Percentiles rank a stretch among this genome's conserved stretches.
phyloP scores from a whole-genome alignment of 306 rosid species.

The Malus orientalis region DNA sequence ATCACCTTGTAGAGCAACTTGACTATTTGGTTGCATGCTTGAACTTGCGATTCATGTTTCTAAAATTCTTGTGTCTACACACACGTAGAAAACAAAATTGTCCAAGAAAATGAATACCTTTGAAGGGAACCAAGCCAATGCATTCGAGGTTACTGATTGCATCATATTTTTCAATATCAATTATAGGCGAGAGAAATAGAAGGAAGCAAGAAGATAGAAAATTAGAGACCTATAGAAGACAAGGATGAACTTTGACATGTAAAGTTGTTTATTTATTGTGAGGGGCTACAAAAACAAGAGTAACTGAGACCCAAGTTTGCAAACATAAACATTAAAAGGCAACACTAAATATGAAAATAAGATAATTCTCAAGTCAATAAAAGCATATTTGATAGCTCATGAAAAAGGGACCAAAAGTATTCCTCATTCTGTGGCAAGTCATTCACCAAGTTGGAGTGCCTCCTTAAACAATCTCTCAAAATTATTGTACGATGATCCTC shows the following conservation, averaged over 20 bases:
- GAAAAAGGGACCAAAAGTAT: neutral
- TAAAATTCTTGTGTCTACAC: no score
- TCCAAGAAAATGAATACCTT: neutral
- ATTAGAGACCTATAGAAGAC: no score
- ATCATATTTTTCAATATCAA: no score
- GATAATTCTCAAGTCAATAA: neutral
- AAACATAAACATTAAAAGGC: neutral
- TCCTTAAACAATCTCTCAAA: conserved; percentile 33
- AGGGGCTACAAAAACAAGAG: neutral
- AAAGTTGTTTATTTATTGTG: neutral
- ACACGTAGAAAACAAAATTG: no score
- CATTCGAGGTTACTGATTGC: no score
- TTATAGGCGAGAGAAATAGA: no score
- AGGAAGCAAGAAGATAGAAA: no score
- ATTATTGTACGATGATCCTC: conserved; percentile 26
- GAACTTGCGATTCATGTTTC: no score
- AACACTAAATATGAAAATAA: neutral
- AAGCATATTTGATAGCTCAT: neutral
- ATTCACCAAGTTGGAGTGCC: conserved; percentile 1
- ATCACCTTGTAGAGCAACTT: no score
- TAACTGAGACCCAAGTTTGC: neutral
- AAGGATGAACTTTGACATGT: no score
- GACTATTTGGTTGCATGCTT: no score
- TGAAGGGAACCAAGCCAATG: conserved; percentile 17
- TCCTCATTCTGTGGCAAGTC: neutral